phyloP scores from a whole-genome alignment of 208 protist genomes.

The Crithidia mellificae region DNA sequence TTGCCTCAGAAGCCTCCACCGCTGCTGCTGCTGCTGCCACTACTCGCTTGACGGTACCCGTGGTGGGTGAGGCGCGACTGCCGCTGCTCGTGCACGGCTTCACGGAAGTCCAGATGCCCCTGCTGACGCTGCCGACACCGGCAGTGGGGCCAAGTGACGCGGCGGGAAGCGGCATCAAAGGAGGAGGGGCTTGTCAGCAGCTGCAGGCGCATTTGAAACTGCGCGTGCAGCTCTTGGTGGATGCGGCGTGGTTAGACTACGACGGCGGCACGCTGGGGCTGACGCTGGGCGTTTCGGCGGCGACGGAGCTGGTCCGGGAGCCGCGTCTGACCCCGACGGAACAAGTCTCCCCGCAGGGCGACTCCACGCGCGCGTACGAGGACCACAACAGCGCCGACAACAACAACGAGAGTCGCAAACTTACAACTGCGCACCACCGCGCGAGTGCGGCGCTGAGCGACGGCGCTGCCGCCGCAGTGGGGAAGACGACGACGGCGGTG shows the following conservation, averaged over 20 bases:
- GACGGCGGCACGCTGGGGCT: conserved; percentile 1
- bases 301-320: neutral
- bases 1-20: no score
- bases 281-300: conserved; percentile 19
- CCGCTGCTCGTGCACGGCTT: conserved; percentile 39
- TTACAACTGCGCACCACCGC: no score
- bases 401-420: no score
- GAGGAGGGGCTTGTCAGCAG: neutral
- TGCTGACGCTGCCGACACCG: conserved; percentile 15
- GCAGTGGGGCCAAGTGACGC: neutral
- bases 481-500: neutral
- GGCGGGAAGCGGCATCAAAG: neutral
- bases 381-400: neutral
- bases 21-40: neutral
- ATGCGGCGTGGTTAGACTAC: conserved; percentile 21
- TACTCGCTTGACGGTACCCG: neutral
- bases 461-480: no score
- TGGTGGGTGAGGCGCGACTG: conserved; percentile 13
- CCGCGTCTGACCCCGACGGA: neutral
- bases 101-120: conserved; percentile 22
- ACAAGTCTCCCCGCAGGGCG: neutral
- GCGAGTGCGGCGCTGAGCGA: no score
- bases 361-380: neutral
- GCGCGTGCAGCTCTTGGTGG: conserved; percentile 14
- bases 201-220: conserved; percentile 11